Percentiles rank a stretch among this genome's conserved stretches.
Evolutionary conservation across 169 alveolate species (phyloP).

Genomic region (Plasmodium ovale): DNA sequence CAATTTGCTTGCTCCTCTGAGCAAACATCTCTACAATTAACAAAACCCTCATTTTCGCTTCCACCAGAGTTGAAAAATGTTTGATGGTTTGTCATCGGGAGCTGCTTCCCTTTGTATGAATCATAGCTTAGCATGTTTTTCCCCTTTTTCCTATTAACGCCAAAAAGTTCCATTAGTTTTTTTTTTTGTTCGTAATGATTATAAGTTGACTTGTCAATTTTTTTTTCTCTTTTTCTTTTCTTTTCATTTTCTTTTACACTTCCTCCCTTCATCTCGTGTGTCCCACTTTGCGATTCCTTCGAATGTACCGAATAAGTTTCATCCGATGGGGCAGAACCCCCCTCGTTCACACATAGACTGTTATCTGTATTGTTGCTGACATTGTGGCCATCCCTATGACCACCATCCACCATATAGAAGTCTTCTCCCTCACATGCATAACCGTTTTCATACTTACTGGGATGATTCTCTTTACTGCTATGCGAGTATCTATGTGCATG

Average conservation of each 20-base stretch:
- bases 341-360: neutral
- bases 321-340: neutral
- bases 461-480: no score
- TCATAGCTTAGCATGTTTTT: neutral
- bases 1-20: neutral
- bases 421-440: no score
- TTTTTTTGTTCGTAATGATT: constrained; percentile 1
- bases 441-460: no score
- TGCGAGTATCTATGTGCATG: no score
- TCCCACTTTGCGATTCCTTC: no score
- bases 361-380: neutral
- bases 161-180: neutral
- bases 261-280: no score
- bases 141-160: neutral
- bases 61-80: no score
- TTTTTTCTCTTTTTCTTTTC: constrained; percentile 4
- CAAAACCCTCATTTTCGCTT: neutral
- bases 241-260: neutral
- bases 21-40: neutral
- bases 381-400: no score
- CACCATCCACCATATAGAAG: no score
- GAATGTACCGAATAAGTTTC: neutral
- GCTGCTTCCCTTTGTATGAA: neutral
- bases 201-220: neutral
- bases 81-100: no score